phyloP scores from a whole-genome alignment of 2,329 filamentous ascomycete species.

The Emmonsiellopsis sp. region DNA sequence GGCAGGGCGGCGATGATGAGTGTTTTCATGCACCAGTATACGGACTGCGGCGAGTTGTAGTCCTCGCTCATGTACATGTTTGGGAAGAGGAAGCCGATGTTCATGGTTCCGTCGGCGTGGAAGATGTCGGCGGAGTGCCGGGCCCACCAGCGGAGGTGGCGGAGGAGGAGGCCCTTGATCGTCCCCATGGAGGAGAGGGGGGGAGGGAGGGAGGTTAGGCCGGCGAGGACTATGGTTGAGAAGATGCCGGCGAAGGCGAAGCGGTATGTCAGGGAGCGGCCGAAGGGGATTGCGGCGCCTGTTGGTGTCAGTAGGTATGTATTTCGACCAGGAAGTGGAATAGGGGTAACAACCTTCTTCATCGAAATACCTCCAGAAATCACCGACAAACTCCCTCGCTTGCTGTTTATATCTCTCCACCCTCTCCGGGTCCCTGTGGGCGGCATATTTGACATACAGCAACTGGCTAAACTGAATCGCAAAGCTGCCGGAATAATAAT shows the following conservation, averaged over 20 bases:
- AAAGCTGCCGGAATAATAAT: slow-evolving; percentile 15
- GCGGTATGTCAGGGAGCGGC: slow-evolving; percentile 42
- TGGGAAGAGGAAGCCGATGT: slow-evolving; percentile 37
- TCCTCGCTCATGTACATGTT: slow-evolving; percentile 49
- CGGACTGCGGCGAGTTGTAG: slow-evolving; percentile 49
- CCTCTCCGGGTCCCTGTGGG: slow-evolving; percentile 32
- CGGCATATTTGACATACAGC: slow-evolving; percentile 21
- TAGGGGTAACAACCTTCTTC: slow-evolving; percentile 26
- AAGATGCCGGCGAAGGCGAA: slow-evolving; percentile 44
- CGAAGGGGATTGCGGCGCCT: slow-evolving; percentile 45
- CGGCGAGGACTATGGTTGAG: slow-evolving; percentile 36
- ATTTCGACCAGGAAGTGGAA: no score
- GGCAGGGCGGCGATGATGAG: slow-evolving; percentile 35
- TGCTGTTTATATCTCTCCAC: slow-evolving; percentile 28
- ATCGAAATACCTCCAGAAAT: slow-evolving; percentile 43
- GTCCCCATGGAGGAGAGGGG: slow-evolving; percentile 30
- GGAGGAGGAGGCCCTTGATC: slow-evolving; percentile 41
- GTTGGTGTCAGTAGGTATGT: not conserved
- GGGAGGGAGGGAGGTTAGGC: slow-evolving; percentile 26
- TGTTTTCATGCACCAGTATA: slow-evolving; percentile 46
- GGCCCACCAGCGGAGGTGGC: slow-evolving; percentile 44
- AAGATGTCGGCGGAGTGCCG: slow-evolving; percentile 35
- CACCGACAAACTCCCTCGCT: slow-evolving; percentile 32
- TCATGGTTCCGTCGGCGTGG: slow-evolving; percentile 40
- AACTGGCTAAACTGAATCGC: slow-evolving; percentile 15